Base-by-base conservation (phyloP, 2,329 filamentous ascomycete genomes). In the Periconia sp. region DNA sequence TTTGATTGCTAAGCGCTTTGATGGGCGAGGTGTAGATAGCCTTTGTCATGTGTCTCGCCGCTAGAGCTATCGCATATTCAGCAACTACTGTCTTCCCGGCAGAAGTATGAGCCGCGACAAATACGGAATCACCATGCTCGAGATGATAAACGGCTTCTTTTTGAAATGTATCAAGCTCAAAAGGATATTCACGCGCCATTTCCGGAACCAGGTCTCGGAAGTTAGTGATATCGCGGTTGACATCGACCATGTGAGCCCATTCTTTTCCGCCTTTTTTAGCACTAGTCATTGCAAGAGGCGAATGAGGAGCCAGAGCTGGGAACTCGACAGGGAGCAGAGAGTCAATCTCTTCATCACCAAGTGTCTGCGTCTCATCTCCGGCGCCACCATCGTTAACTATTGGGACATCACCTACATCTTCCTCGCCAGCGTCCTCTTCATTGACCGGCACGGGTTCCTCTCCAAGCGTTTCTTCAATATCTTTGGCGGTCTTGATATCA, bases 21-120 rank as follows among this genome's bases (percentile, higher is more conserved):
- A 99, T 99, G 0, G 94, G 94, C 0, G 94, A 97, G 0, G 94
- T 99, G 69, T 99, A 99, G 52, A 99, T 99, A 16, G 94, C 92
- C 69, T 99, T 99, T 7, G 94, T 99, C 92, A 97, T 97, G 68
- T 99, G 94, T 65, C 92, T 95, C n/a, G 90, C 87, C 21, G 94
- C 94, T 45, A 99, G 77, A 5, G 94, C 91, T 68, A 99, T 97
- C 35, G 92, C 94, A 70, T 99, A 99, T 68, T 99, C 94, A 19
- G 94, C 94, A 11, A 99, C 94, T 0, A 97, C 94, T 1, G 94
- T 99, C 76, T 99, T 99, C 43, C 94, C 94, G 16, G 94, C 94
- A 23, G 94, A 99, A 0, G 94, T 99, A 67, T 99, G 94, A 0
- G 94, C 94, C 8, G 94, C 94, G 36, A 99, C 94, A 61, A 99